Base-by-base conservation (phyloP, 805 yeast species). In the Saccharomycopsis capsularis region DNA sequence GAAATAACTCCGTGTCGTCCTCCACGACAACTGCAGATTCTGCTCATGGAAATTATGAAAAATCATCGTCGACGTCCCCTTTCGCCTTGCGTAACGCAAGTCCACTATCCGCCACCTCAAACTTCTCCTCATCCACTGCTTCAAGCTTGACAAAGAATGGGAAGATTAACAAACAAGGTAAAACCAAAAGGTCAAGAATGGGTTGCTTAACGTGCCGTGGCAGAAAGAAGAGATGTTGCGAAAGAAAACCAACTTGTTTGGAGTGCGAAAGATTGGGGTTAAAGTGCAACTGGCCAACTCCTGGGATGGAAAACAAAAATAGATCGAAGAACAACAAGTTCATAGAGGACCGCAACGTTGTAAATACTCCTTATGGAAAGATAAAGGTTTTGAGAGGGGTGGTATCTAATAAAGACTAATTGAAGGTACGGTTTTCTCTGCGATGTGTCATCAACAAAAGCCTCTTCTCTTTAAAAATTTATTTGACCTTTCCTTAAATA, bases 141-240 rank as follows among this genome's bases (percentile, higher is more conserved):
- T 13, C 15, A 9, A 11, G 7, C 5, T 16, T 34, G 7, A 34
- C 13, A 6, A 34, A 34, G n/a, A 13, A 9, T n/a, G 18, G 38
- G 18, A 34, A 34, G 32, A 13, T 27, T 36, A 21, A 39, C 52
- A 41, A 47, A 40, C 15, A 58, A 48, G 46, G 58, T 53, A 22
- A 66, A 53, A 56, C 69, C n/a, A 76, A 69, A 56, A 67, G 87
- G 49, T 78, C 84, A 16, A 70, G 86, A 58, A 70, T 73, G 71
- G 95, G 95, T 0, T 85, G 95, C 61, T 67, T 82, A 39, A 83
- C 95, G 1, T 85, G 95, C 57, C 74, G 93, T 40, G 77, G 75
- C 51, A 65, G 95, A 23, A 85, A 85, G 69, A 85, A 84, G 60
- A 71, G 89, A 48, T 85, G 95, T 56, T 83, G 86, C 59, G 93